These are phyloP conservation scores for Podaxis mareebaensis DNA, from an alignment of 768 basidiomycete genomes.

Conservation along the genomic window DNA sequence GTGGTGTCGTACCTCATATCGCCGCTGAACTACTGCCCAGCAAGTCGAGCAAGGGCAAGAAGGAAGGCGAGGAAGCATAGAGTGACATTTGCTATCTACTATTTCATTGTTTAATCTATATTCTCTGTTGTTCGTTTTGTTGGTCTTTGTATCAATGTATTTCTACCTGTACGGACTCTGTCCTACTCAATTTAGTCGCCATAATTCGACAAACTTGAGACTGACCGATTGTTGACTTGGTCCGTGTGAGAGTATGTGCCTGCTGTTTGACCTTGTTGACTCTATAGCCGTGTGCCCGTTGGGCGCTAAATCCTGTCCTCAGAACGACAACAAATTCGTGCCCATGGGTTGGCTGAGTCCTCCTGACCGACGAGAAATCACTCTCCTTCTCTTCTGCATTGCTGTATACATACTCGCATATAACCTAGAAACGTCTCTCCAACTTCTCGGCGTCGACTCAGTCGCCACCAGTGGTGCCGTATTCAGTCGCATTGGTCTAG, in stretches of 20 bases:
- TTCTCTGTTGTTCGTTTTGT: slow-evolving; percentile 20
- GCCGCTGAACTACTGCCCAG: slow-evolving; percentile 34
- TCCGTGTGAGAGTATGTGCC: slow-evolving; percentile 1
- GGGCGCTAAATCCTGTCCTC: background rate
- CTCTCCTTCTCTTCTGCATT: slow-evolving; percentile 66
- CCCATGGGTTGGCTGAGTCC: slow-evolving; percentile 63
- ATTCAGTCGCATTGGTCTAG: slow-evolving; percentile 40
- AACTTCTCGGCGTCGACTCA: slow-evolving; percentile 48
- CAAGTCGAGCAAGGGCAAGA: slow-evolving; percentile 37
- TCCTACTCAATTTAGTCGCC: slow-evolving; percentile 11
- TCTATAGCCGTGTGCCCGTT: background rate
- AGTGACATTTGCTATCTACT: slow-evolving; percentile 19
- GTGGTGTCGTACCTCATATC: slow-evolving; percentile 90
- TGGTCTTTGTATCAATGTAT: slow-evolving; percentile 18
- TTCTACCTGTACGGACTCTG: slow-evolving; percentile 17
- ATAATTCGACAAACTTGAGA: background rate
- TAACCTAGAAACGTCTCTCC: slow-evolving; percentile 68
- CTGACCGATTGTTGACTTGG: slow-evolving; percentile 1
- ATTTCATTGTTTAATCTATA: slow-evolving; percentile 20
- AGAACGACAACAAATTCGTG: slow-evolving; percentile 2
- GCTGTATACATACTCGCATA: slow-evolving; percentile 70
- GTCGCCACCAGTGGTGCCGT: slow-evolving; percentile 37
- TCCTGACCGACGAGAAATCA: slow-evolving; percentile 73
- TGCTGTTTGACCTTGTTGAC: slow-evolving; percentile 13
- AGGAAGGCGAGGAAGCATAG: slow-evolving; percentile 40